Evolutionary conservation across 345 rosid genomes (phyloP).

Genomic region (Eucalyptus sideroxylon): DNA sequence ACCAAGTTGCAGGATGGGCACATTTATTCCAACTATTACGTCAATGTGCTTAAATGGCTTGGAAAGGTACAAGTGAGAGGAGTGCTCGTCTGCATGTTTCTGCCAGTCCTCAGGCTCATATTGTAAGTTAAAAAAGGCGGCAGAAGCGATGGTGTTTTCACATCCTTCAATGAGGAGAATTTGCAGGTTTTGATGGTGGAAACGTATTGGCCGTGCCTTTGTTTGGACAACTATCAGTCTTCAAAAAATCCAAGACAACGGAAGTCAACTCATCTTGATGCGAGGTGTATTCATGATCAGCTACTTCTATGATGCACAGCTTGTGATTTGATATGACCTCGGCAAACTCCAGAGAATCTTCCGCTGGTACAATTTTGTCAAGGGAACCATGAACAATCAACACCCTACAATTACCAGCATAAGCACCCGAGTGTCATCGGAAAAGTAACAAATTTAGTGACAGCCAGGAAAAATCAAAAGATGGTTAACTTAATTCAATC

Average conservation of each 20-base stretch:
- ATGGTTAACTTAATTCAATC: not conserved
- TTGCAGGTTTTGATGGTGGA: not conserved
- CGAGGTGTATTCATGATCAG: conserved; percentile 73
- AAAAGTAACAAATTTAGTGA: not conserved
- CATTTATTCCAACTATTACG: not conserved
- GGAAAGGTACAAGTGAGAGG: not conserved
- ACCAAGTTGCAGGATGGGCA: not conserved
- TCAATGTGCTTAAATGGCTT: not conserved
- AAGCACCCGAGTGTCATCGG: not conserved
- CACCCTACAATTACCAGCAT: conserved; percentile 34
- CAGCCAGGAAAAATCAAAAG: not conserved
- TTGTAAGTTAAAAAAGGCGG: not conserved
- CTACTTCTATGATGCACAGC: conserved; percentile 50
- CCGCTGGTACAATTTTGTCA: conserved; percentile 47
- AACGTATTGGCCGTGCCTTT: not conserved
- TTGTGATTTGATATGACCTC: conserved; percentile 49
- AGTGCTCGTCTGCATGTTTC: not conserved
- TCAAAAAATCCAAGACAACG: conserved; percentile 32
- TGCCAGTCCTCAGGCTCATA: not conserved
- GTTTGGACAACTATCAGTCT: not conserved
- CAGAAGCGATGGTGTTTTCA: not conserved
- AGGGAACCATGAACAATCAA: conserved; percentile 68
- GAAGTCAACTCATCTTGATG: conserved; percentile 58
- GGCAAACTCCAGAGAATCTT: conserved; percentile 62
- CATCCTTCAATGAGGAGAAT: not conserved